Conservation (phyloP, 257 asterid species). For the Paraleonurus japonicus region DNA sequence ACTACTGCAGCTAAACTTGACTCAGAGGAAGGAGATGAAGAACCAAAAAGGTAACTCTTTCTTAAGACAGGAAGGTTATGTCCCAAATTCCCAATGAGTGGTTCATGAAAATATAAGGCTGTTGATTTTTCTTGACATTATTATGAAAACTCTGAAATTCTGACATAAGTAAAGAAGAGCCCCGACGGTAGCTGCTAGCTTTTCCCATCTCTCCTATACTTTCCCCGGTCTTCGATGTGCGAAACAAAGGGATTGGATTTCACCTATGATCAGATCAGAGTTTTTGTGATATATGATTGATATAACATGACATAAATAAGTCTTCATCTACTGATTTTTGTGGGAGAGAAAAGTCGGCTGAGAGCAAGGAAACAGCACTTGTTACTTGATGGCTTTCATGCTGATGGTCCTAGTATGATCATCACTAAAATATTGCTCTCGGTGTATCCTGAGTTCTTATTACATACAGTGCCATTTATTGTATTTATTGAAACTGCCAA, state of each 20-base stretch:
- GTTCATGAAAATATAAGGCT: background rate
- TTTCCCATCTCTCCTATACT: no score
- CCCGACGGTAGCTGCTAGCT: no score
- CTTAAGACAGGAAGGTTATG: background rate
- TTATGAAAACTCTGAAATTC: no score
- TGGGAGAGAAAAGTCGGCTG: background rate
- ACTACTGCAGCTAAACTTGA: conserved; percentile 30
- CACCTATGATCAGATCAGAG: no score
- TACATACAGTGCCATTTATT: background rate
- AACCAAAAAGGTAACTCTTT: conserved; percentile 40
- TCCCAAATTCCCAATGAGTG: background rate
- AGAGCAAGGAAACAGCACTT: background rate
- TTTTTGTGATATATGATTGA: background rate
- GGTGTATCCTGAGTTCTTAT: background rate
- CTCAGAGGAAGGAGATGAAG: conserved; percentile 38
- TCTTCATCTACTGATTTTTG: background rate
- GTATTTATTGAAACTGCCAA: background rate
- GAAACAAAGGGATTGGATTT: no score
- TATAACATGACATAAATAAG: background rate
- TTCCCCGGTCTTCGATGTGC: no score
- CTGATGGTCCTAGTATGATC: background rate
- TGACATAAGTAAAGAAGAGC: no score
- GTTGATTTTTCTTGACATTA: background rate
- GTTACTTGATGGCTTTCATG: background rate
- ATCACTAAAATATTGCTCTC: background rate